These are phyloP conservation scores for Teratosphaeria gauchensis DNA, from an alignment of 2,329 filamentous ascomycete species.

Conservation along the genomic window DNA sequence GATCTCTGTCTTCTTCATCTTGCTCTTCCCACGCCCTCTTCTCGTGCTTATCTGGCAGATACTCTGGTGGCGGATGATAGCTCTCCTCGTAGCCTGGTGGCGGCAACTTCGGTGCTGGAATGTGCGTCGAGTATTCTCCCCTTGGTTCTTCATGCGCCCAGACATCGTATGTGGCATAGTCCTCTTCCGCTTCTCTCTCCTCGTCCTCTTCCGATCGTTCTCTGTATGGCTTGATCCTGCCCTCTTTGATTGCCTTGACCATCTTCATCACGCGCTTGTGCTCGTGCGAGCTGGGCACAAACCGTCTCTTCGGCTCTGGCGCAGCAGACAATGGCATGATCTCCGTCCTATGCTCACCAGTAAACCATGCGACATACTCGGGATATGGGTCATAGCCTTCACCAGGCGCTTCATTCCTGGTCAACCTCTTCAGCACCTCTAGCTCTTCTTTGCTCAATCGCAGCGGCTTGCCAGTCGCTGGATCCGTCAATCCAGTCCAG, in stretches of 20 bases:
- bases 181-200: slow-evolving; percentile 53
- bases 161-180: slow-evolving; percentile 71
- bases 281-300: slow-evolving; percentile 94
- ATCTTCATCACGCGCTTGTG: slow-evolving; percentile 95
- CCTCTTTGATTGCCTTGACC: slow-evolving; percentile 88
- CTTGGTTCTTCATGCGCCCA: slow-evolving; percentile 87
- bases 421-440: slow-evolving; percentile 77
- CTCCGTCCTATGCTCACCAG: slow-evolving; percentile 68
- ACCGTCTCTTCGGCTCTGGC: slow-evolving; percentile 90
- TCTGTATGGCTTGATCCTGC: slow-evolving; percentile 84
- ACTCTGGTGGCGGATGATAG: slow-evolving; percentile 93
- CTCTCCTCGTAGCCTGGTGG: slow-evolving; percentile 92
- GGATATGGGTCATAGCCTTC: slow-evolving; percentile 92
- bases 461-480: slow-evolving; percentile 83
- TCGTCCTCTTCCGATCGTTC: slow-evolving; percentile 55
- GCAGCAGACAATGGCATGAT: slow-evolving; percentile 91
- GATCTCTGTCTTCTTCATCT: slow-evolving; percentile 84
- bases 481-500: slow-evolving; percentile 93
- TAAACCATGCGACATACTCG: slow-evolving; percentile 89
- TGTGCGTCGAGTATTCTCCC: slow-evolving; percentile 82
- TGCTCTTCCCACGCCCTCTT: slow-evolving; percentile 72
- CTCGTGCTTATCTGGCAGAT: slow-evolving; percentile 78
- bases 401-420: slow-evolving; percentile 77
- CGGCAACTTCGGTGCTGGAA: slow-evolving; percentile 84
- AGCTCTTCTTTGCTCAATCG: slow-evolving; percentile 81